Percentiles rank a stretch among this genome's conserved stretches.
phyloP scores from a whole-genome alignment of 805 yeast genomes.

The Wickerhamiella musiphila region DNA sequence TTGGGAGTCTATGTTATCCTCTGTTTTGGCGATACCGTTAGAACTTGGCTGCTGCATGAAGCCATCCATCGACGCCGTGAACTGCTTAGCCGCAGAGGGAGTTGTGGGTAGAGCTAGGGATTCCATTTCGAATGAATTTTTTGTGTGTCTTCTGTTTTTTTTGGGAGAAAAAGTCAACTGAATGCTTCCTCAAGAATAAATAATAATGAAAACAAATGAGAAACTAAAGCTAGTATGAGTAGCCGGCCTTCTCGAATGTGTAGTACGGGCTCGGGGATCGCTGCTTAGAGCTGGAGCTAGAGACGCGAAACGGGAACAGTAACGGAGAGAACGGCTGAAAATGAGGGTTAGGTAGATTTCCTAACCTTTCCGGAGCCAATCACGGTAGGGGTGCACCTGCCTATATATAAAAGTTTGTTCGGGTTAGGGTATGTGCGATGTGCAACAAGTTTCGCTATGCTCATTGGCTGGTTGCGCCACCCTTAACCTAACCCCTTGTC shows the following conservation, averaged over 20 bases:
- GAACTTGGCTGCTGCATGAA: conserved; percentile 2
- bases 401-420: neutral
- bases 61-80: conserved; percentile 36
- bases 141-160: neutral
- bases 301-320: neutral
- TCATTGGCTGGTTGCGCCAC: conserved; percentile 1
- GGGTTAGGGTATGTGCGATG: neutral
- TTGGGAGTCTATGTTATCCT: conserved; percentile 3
- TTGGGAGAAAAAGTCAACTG: neutral
- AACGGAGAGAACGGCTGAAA: neutral
- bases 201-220: neutral
- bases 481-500: too few species aligned
- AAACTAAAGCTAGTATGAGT: too few species aligned
- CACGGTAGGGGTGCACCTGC: neutral
- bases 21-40: neutral
- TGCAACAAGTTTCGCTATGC: neutral
- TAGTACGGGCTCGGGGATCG: neutral
- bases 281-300: too few species aligned
- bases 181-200: conserved; percentile 2
- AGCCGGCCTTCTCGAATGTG: neutral
- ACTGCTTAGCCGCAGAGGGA: conserved; percentile 59
- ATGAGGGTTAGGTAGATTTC: neutral
- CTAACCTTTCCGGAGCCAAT: neutral
- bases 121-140: conserved; percentile 30
- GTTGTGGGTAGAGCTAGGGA: conserved; percentile 60